Evolutionary conservation across 2,329 filamentous ascomycete species (phyloP), one percentile per base, ranked within the genome.

Genomic region (Onygenales sp.): DNA sequence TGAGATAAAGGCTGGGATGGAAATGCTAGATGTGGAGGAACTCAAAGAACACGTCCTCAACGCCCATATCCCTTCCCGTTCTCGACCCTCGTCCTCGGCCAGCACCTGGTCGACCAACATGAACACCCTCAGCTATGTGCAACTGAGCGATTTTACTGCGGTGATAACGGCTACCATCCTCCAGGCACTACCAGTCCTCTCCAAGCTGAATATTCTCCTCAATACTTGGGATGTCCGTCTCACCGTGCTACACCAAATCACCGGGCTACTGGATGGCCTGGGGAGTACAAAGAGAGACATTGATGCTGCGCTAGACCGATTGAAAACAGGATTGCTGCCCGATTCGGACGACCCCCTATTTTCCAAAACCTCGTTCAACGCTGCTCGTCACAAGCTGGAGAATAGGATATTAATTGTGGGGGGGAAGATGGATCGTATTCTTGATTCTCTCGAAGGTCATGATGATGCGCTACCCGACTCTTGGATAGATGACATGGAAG

Each of bases 81-180:
- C 80, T 54, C 75, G 79, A 67, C 74, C 81, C 67, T 62, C 69
- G 66, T 64, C 74, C 64, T 60, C 73, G 60, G 61, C 73, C 64
- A 66, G 71, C 57, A 64, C 72, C 43, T 66, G 71, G 13, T 77
- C 74, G 48, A 70, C 66, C 54, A 61, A 54, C 54, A 53, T 52
- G 53, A 65, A 66, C 43, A 64, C 67, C 52, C 64, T 70, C 53
- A 69, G 75, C 43, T 87, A 87, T 68, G 81, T 80, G 57, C 84
- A 80, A 56, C 82, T 97, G 76, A 90, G 93, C 61, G 93, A 97
- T 68, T 83, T 95, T 63, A 91, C 89, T 7, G 89, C 92, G 27
- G 79, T 97, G 46, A 81, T 97, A 54, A 96, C 93, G 1, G 88
- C 91, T 32, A 95, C 92, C 36, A 87, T 95, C 14, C 73, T 98